Percentiles rank a stretch among this genome's conserved stretches.
Evolutionary conservation across 495 filamentous ascomycete species (phyloP).

Genomic region (Trichoderma reesei): DNA sequence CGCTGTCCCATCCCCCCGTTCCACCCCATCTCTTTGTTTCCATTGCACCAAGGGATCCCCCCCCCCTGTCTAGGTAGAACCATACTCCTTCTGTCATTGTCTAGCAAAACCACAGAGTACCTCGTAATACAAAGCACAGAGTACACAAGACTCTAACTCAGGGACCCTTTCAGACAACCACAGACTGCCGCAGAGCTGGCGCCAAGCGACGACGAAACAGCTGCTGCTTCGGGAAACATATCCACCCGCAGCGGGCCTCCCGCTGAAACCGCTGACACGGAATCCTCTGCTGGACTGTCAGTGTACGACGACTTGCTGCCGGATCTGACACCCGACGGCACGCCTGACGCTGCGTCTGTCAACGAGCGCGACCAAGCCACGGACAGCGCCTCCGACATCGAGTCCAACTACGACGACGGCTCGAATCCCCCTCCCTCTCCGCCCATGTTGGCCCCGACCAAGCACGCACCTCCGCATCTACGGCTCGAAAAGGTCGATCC

Average conservation of each 20-base stretch:
- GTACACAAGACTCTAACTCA: background rate
- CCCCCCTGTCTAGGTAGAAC: slow-evolving; percentile 12
- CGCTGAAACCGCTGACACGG: slow-evolving; percentile 1
- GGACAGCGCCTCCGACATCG: slow-evolving; percentile 25
- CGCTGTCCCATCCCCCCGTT: slow-evolving; percentile 24
- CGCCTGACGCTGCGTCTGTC: slow-evolving; percentile 15
- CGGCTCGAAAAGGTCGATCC: slow-evolving; percentile 28
- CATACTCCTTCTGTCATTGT: slow-evolving; percentile 23
- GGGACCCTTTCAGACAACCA: background rate
- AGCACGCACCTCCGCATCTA: slow-evolving; percentile 41
- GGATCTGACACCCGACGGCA: slow-evolving; percentile 3
- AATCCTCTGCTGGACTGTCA: slow-evolving; percentile 6
- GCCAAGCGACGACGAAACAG: slow-evolving; percentile 7
- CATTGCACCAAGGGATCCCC: slow-evolving; percentile 18
- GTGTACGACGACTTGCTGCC: slow-evolving; percentile 5
- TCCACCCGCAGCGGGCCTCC: slow-evolving; percentile 1
- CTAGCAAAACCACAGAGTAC: background rate
- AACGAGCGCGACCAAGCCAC: slow-evolving; percentile 23
- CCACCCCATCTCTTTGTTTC: slow-evolving; percentile 16
- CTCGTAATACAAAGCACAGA: background rate
- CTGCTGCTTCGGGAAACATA: background rate
- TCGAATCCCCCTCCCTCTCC: slow-evolving; percentile 17
- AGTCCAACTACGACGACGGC: slow-evolving; percentile 22
- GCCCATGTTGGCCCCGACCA: slow-evolving; percentile 35
- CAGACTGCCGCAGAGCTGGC: background rate